Evolutionary conservation across 768 basidiomycete species (phyloP), one percentile per base, ranked within the genome.

Genomic region (Rickenella mellea): DNA sequence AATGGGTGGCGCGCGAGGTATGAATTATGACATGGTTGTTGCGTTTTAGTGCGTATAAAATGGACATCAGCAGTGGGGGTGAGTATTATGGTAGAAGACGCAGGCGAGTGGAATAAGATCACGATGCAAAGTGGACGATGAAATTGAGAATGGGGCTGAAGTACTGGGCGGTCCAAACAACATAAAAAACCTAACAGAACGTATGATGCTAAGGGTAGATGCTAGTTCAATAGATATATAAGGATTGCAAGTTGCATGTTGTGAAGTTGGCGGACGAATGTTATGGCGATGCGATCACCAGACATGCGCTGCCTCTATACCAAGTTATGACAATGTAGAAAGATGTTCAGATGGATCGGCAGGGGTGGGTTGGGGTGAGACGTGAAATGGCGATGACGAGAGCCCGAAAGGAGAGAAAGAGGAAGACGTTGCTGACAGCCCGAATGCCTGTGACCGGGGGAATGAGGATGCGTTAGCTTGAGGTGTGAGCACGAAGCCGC

Each of bases 291-390:
- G 45, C 49, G 9, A 9, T 66, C 60, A 69, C 49, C 64, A 58
- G 52, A 65, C 68, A 57, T 66, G 63, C 50, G 67, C 57, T 56
- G 68, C 67, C 60, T 73, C 71, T 72, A 72, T 41, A 28, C 38
- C 38, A 6, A 38, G 38, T n/a, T 36, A 40, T 10, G 43, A 22
- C 12, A 22, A 17, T 22, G 28, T 17, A n/a, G 27, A 40, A 30
- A 2, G 19, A 17, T 36, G 48, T 27, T 55, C 55, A 38, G 52
- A 51, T 49, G 47, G 54, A 42, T 48, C 45, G 43, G 52, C 55
- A 53, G 54, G 54, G 55, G 55, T 56, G 48, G 53, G 50, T 15
- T 36, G 33, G 19, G 33, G 33, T 15, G 33, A 19, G 19, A 36
- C 24, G 33, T 14, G 19, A 24, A 54, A 54, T 30, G 54, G 59